A percentile compares a stretch with the other conserved stretches of the same genome.
phyloP scores from a whole-genome alignment of 345 rosid genomes.

The Leavenworthia alabamica region DNA sequence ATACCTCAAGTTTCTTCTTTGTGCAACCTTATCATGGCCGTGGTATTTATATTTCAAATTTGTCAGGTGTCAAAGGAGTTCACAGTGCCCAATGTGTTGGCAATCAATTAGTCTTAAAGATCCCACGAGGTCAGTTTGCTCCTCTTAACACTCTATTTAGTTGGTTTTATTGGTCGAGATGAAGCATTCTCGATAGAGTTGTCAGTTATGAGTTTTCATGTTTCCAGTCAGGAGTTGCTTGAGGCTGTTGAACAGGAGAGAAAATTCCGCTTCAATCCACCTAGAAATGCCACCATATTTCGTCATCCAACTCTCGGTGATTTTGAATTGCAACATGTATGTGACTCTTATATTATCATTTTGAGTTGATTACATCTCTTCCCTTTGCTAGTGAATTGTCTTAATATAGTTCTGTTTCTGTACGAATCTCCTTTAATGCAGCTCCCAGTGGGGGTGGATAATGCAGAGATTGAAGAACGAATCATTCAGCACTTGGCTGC shows the following conservation, averaged over 20 bases:
- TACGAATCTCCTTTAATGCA: slow-evolving; percentile 35
- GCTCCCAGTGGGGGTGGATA: slow-evolving; percentile 72
- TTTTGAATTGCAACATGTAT: slow-evolving; percentile 89
- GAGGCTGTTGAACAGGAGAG: slow-evolving; percentile 88
- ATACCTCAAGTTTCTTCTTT: not conserved
- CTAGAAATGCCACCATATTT: slow-evolving; percentile 83
- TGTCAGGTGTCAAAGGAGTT: slow-evolving; percentile 92
- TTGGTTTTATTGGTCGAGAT: not conserved
- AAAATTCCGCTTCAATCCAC: slow-evolving; percentile 56
- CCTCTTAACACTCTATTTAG: too few species aligned
- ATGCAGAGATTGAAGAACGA: slow-evolving; percentile 88
- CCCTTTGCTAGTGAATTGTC: not conserved
- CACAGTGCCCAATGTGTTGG: slow-evolving; percentile 99
- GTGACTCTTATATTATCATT: slow-evolving; percentile 27
- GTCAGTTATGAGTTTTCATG: slow-evolving; percentile 6
- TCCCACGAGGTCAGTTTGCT: slow-evolving; percentile 61
- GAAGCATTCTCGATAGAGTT: not conserved
- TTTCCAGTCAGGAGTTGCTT: slow-evolving; percentile 77
- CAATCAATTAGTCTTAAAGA: slow-evolving; percentile 89
- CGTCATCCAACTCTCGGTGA: slow-evolving; percentile 93
- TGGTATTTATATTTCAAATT: not conserved
- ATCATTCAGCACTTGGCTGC: slow-evolving; percentile 95
- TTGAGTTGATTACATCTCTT: not conserved
- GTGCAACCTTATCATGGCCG: not conserved
- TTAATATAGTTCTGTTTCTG: not conserved